Conservation (phyloP, 306 rosid species). For the Vicia sativa region DNA sequence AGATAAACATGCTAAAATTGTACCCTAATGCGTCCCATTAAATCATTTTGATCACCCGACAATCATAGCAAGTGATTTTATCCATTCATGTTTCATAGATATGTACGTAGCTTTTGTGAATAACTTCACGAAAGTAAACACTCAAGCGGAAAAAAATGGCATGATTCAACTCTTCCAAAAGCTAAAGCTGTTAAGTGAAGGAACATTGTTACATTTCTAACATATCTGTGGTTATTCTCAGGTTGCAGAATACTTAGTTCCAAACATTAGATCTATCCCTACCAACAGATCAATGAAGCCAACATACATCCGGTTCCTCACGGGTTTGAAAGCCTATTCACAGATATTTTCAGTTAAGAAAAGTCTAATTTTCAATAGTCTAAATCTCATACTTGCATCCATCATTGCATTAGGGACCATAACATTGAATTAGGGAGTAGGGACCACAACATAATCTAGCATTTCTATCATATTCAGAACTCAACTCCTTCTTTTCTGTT, state of each 20-base stretch:
- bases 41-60: constrained; percentile 1
- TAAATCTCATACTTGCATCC: constrained; percentile 23
- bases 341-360: constrained; percentile 91
- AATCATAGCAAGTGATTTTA: constrained; percentile 5
- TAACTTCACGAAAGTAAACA: constrained; percentile 11
- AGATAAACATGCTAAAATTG: constrained; percentile 26
- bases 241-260: constrained; percentile 91
- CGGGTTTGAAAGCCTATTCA: constrained; percentile 89
- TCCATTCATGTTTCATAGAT: constrained; percentile 21
- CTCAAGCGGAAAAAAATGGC: not conserved
- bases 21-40: not conserved
- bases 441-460: constrained; percentile 2
- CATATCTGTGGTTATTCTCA: constrained; percentile 41
- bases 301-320: constrained; percentile 84
- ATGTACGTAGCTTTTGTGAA: constrained; percentile 14
- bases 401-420: not conserved
- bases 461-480: constrained; percentile 22
- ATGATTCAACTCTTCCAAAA: not conserved
- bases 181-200: not conserved
- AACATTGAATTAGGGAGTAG: not conserved
- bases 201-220: not conserved
- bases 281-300: constrained; percentile 74
- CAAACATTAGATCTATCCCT: constrained; percentile 72
- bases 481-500: constrained; percentile 31
- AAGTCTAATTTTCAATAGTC: constrained; percentile 11